A percentile compares a stretch with the other conserved stretches of the same genome.
Evolutionary conservation across 176 grass and related monocot genomes (phyloP).

Genomic region (Elymus sibiricus): DNA sequence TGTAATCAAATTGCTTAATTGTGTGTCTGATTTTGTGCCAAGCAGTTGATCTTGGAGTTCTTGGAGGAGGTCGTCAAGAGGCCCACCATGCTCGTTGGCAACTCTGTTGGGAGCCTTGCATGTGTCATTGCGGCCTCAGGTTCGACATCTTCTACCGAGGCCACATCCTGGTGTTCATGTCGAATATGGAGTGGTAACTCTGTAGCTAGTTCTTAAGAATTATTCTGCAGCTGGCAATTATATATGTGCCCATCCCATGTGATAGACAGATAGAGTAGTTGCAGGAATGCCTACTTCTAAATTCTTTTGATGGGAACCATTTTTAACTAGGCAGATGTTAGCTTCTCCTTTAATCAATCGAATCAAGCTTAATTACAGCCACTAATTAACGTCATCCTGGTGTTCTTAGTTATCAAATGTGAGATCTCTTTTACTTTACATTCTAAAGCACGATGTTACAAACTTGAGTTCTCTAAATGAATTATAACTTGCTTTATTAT

Average conservation of each 20-base stretch:
- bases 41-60: conserved; percentile 93
- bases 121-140: conserved; percentile 52
- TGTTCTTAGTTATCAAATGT: too few species aligned
- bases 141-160: background rate
- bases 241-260: too few species aligned
- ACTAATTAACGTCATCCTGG: background rate
- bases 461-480: too few species aligned
- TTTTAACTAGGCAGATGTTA: background rate
- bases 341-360: background rate
- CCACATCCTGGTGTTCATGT: background rate
- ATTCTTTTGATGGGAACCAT: background rate
- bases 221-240: background rate
- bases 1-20: background rate
- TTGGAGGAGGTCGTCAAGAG: conserved; percentile 77
- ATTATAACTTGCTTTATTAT: too few species aligned
- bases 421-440: too few species aligned
- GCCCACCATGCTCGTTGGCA: conserved; percentile 78
- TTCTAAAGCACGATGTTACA: too few species aligned
- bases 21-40: background rate
- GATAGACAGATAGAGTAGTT: background rate
- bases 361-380: background rate
- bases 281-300: background rate
- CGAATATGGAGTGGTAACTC: too few species aligned
- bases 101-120: conserved; percentile 91
- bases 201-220: background rate